Evolutionary conservation across 2,329 filamentous ascomycete genomes (phyloP), one percentile per base, ranked within the genome.

Genomic region (Graphiopsis chlorocephala): DNA sequence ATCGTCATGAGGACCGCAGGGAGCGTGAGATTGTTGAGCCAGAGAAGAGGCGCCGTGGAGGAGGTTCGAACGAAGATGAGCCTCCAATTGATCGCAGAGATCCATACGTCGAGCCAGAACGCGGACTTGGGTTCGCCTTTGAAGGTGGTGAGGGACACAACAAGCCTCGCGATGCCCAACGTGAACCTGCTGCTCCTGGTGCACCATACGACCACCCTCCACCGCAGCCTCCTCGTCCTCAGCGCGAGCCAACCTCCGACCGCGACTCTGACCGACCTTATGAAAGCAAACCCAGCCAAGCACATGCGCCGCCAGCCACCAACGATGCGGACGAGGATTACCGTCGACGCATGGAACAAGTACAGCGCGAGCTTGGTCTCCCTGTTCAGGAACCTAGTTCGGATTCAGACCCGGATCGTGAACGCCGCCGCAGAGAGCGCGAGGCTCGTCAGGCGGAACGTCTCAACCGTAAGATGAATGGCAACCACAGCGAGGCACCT

Each of bases 321-420:
- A 53, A 59, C 2, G 81, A 83, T 63, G 78, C 82, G 4, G 81
- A 84, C 47, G 81, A 83, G 67, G 82, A 84, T 38, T 84, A 83
- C 67, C 79, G 81, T 50, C 80, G 81, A 31, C 78, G 81, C 10
- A 76, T 84, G 64, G 78, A 80, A 61, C 77, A 81, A 66, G 76
- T 82, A 17, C 78, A 80, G 65, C 75, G 78, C 63, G 81, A 82
- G 68, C 73, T 80, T 4, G 79, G 80, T 26, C 76, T 76, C 38
- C 74, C 71, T 14, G 47, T 64, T 2, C 66, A 68, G 25, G 67
- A 70, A 15, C 63, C 66, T 20, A 65, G 64, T 23, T 66, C 68
- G 10, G 74, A 74, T 28, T 70, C 69, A 14, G 73, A 76, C 50
- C 68, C 73, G 4, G 73, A 75, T 53, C 70, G 72, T 25, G 74